Conservation (phyloP, 2,329 filamentous ascomycete genomes). For the Fusarium solani-melongenae region DNA sequence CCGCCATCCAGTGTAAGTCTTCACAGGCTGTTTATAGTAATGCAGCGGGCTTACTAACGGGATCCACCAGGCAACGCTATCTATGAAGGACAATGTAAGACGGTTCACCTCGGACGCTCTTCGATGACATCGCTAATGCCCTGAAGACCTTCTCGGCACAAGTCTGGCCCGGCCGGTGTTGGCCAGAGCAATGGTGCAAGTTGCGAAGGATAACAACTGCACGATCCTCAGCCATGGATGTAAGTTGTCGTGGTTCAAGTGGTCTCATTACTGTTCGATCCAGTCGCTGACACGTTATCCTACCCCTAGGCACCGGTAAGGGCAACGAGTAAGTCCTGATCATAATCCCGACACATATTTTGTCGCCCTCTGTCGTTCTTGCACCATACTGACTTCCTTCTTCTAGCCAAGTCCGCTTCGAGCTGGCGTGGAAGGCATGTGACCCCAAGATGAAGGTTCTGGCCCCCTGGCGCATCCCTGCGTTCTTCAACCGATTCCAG, state of each 20-base stretch:
- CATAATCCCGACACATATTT: background rate
- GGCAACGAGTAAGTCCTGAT: constrained; percentile 42
- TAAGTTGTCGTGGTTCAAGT: constrained; percentile 1
- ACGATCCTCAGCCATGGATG: constrained; percentile 61
- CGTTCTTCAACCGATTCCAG: constrained; percentile 76
- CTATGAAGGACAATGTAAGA: constrained; percentile 49
- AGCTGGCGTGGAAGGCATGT: constrained; percentile 55
- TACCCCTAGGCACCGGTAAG: constrained; percentile 1
- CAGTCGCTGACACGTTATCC: background rate
- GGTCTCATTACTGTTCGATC: background rate
- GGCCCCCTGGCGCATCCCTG: constrained; percentile 78
- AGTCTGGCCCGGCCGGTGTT: constrained; percentile 74
- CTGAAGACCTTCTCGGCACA: constrained; percentile 56
- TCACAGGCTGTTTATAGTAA: background rate
- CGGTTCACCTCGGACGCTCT: background rate
- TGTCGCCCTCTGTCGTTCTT: background rate
- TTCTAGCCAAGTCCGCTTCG: constrained; percentile 53
- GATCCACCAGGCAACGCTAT: constrained; percentile 16
- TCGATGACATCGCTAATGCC: background rate
- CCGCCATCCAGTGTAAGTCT: constrained; percentile 71
- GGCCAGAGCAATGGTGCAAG: constrained; percentile 60
- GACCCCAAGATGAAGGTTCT: constrained; percentile 76
- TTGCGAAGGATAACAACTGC: constrained; percentile 52
- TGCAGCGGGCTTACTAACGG: background rate
- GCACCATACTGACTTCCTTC: constrained; percentile 9